Evolutionary conservation across 2,329 filamentous ascomycete genomes (phyloP), one percentile per base, ranked within the genome.

Genomic region (Aspergillus pseudoterreus): DNA sequence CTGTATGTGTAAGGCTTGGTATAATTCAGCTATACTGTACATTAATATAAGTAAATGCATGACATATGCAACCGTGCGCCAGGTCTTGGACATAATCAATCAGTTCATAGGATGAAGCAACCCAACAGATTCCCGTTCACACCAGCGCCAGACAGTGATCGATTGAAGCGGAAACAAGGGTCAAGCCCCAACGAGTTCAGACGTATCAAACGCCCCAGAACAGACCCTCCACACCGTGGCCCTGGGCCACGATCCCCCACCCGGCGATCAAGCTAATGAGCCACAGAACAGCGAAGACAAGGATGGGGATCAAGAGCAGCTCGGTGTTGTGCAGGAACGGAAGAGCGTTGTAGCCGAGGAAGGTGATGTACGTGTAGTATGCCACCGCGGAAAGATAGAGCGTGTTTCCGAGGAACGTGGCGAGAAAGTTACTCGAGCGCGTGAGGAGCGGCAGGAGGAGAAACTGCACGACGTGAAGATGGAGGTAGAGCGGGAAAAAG

Each of bases 311-410:
- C 30, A 87, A 75, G 12, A 87, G 74, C 3, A 86, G 76, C 65
- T 87, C 83, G 1, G 84, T 87, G 57, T 86, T 83, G 63, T 84
- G 81, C 21, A 87, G 69, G 64, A 87, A 87, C 0, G 84, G 84
- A 14, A 87, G 72, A 21, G 83, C 83, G 60, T 87, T 87, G 68
- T 87, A 87, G 32, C 84, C 84, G 41, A 87, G 72, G 65, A 87
- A 87, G 8, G 81, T 85, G 61, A 87, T 84, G 58, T 86, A 79
- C 63, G 82, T 83, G 69, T 87, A 87, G 70, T 87, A 87, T 24
- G 78, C 78, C 47, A 85, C 70, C 0, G 83, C 84, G 35, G 83
- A 73, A n/a, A 87, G 75, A 61, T 87, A 87, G 57, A 87, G 77
- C 1, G 82, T 79, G 63, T 87, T 87, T 24, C 83, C 82, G 33